Evolutionary conservation across 164 flowering plant genomes (phyloP).

Genomic region (Berberis thunbergii): DNA sequence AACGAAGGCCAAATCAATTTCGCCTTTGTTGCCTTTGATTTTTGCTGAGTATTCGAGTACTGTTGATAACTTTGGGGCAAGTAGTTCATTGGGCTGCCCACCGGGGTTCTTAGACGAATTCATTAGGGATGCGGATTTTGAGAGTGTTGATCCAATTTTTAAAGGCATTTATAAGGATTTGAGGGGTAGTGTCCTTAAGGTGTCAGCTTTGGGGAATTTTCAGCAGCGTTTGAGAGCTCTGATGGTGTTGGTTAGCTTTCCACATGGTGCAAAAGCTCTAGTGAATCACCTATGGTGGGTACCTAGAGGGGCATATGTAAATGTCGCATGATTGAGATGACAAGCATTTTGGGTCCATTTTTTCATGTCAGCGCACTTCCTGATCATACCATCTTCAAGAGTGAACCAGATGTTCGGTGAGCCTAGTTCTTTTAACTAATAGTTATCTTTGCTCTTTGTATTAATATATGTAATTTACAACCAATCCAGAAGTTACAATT

Average conservation of each 20-base stretch:
- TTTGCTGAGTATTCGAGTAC: conserved; percentile 48
- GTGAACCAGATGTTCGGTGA: conserved; percentile 96
- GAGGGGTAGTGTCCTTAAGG: conserved; percentile 67
- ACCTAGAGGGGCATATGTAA: conserved; percentile 56
- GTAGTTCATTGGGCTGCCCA: conserved; percentile 35
- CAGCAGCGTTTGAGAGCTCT: conserved; percentile 84
- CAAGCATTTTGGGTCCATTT: conserved; percentile 92
- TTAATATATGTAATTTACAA: neutral
- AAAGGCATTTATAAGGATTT: conserved; percentile 74
- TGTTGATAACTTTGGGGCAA: conserved; percentile 46
- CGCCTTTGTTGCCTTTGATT: conserved; percentile 62
- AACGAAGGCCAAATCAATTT: conserved; percentile 8
- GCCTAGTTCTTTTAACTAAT: conserved; percentile 13
- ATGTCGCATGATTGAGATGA: conserved; percentile 86
- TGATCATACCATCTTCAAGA: conserved; percentile 67
- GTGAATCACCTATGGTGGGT: conserved; percentile 91
- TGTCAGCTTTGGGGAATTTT: conserved; percentile 83
- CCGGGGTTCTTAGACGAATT: conserved; percentile 91
- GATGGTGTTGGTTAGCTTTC: conserved; percentile 51
- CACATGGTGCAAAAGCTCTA: conserved; percentile 57
- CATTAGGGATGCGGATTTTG: conserved; percentile 69
- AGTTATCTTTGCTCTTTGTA: neutral
- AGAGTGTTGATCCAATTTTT: conserved; percentile 67
- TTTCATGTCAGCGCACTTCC: conserved; percentile 95
- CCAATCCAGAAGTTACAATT: too few species aligned